Conservation (phyloP, 768 basidiomycete genomes). For the Boletus speciosus region DNA sequence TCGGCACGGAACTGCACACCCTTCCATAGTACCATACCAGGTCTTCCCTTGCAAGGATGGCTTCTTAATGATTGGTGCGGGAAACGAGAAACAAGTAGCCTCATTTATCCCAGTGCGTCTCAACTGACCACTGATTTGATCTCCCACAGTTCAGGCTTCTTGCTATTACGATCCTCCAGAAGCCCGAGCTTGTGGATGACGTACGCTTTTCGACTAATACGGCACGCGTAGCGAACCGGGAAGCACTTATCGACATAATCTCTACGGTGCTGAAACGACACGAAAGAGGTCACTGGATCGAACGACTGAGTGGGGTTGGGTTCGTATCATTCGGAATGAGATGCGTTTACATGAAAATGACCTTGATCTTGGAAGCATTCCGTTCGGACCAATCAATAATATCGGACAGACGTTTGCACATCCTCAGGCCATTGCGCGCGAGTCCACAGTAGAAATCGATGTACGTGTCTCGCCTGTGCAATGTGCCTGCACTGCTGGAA, state of each 20-base stretch:
- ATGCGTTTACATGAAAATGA: constrained; percentile 8
- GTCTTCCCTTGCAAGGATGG: constrained; percentile 85
- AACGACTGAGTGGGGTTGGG: constrained; percentile 74
- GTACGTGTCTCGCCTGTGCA: constrained; percentile 46
- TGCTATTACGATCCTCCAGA: constrained; percentile 56
- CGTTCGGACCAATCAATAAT: constrained; percentile 90
- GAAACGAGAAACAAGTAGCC: constrained; percentile 78
- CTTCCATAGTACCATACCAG: constrained; percentile 92
- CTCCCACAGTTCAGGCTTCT: constrained; percentile 64
- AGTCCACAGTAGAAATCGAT: constrained; percentile 72
- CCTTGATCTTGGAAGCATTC: constrained; percentile 47
- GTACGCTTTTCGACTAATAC: constrained; percentile 70
- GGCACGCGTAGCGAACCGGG: constrained; percentile 71
- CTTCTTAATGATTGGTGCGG: constrained; percentile 91
- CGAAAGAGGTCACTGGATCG: constrained; percentile 71
- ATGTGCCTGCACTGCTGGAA: constrained; percentile 11
- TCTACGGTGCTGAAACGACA: constrained; percentile 53
- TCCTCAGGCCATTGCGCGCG: constrained; percentile 76
- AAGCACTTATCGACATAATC: constrained; percentile 65
- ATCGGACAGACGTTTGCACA: constrained; percentile 87
- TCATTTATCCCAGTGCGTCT: not conserved
- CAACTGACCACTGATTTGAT: constrained; percentile 11
- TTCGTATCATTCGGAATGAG: constrained; percentile 34
- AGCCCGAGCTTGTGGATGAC: constrained; percentile 57
- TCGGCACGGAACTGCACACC: constrained; percentile 90